phyloP scores from a whole-genome alignment of 495 filamentous ascomycete genomes.

The Jackrogersella minutella region DNA sequence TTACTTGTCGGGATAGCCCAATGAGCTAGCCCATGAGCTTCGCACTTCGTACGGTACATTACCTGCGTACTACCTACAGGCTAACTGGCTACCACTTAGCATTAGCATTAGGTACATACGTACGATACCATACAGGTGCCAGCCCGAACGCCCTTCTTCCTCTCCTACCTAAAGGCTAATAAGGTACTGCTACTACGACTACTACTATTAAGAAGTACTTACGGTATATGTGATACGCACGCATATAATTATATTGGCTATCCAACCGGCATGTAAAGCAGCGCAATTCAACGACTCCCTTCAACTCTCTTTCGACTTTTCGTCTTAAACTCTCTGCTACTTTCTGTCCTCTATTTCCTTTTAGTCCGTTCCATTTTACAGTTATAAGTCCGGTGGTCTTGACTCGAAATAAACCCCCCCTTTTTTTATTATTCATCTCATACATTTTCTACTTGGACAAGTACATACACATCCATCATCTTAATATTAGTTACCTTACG shows the following conservation, averaged over 20 bases:
- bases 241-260: slow-evolving; percentile 22
- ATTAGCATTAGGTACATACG: not conserved
- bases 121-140: no score
- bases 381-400: not conserved
- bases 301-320: not conserved
- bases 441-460: not conserved
- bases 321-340: not conserved
- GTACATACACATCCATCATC: not conserved
- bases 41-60: not conserved
- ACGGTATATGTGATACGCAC: slow-evolving; percentile 23
- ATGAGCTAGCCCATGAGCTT: no score
- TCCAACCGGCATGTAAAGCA: slow-evolving; percentile 30
- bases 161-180: not conserved
- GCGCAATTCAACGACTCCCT: slow-evolving; percentile 15
- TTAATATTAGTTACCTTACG: not conserved
- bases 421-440: not conserved
- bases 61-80: not conserved
- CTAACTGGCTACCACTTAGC: no score
- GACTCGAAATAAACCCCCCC: no score
- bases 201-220: not conserved
- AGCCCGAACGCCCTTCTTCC: no score
- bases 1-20: no score
- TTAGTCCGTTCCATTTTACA: not conserved
- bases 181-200: not conserved
- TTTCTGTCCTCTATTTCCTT: not conserved